A percentile compares a stretch with the other conserved stretches of the same genome.
phyloP scores from a whole-genome alignment of 2,329 filamentous ascomycete species.

The Penicillium nordicum region DNA sequence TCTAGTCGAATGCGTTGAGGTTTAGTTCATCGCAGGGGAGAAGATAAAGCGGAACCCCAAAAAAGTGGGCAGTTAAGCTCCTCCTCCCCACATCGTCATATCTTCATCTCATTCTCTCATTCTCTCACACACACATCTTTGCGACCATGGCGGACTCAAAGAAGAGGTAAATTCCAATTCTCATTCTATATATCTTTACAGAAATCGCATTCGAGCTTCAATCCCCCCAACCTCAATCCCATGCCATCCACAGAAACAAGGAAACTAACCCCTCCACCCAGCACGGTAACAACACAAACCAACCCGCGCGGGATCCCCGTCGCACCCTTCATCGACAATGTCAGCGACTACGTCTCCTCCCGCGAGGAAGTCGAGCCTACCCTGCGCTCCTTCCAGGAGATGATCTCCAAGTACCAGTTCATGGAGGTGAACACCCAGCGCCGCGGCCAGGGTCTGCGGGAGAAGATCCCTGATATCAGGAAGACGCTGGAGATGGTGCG shows the following conservation, averaged over 20 bases:
- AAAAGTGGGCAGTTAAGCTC: constrained; percentile 27
- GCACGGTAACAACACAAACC: constrained; percentile 31
- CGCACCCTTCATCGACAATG: constrained; percentile 48
- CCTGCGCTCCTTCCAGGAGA: constrained; percentile 47
- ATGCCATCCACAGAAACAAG: neutral
- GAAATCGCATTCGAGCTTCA: neutral
- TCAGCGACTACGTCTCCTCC: constrained; percentile 46
- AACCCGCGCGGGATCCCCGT: constrained; percentile 47
- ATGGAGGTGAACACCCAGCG: constrained; percentile 95
- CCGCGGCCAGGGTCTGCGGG: constrained; percentile 73
- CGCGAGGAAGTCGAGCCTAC: constrained; percentile 47
- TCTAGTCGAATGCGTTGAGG: neutral
- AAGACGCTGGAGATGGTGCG: constrained; percentile 90
- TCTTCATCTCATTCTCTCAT: constrained; percentile 10
- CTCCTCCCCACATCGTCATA: constrained; percentile 24
- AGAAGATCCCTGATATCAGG: constrained; percentile 95
- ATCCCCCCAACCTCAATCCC: neutral
- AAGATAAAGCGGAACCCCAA: constrained; percentile 20
- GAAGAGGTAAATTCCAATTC: constrained; percentile 22
- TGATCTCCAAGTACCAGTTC: constrained; percentile 91
- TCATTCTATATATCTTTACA: neutral
- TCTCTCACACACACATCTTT: constrained; percentile 2
- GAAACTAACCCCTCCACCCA: constrained; percentile 20
- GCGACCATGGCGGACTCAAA: constrained; percentile 34
- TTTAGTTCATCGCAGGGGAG: neutral